Evolutionary conservation across 1,139 yeast genomes (phyloP), one percentile per base, ranked within the genome.

Genomic region (Saccharomycopsis hybrid): DNA sequence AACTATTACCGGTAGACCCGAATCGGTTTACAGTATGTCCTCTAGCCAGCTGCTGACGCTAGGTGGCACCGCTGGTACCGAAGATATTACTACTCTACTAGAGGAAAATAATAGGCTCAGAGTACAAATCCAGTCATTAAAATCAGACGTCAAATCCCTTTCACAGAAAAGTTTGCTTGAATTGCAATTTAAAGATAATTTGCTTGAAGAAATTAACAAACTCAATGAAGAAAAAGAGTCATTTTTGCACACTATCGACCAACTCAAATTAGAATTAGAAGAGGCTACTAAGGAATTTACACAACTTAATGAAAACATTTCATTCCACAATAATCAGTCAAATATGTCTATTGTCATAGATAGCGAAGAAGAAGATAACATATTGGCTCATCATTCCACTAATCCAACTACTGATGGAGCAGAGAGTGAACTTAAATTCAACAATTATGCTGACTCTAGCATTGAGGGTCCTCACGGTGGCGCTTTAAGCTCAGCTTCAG

Each of bases 171-270:
- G 25, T 30, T 31, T 25, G 9, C n/a, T 47, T 11, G 44, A 50
- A 24, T 18, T 38, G 4, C 44, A 27, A 29, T 32, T 41, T 11
- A 50, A 50, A 18, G 47, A 50, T 8, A 40, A 44, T 24, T 44
- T 50, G 44, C n/a, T 47, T 8, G 31, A 13, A n/a, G 53, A 50
- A 37, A 24, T 50, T 9, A 39, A 36, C 24, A 43, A 40, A 32
- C 38, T 49, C 28, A 44, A 48, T n/a, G 35, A 35, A 13, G 51
- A 48, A 25, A 47, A 50, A 11, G 5, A 29, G n/a, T 13, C 8
- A 3, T 38, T 41, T 25, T 28, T 32, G 38, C 29, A 41, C 4
- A 24, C 8, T 4, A 49, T 49, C 9, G 18, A 31, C 8, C 44
- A 43, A 28, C 29, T 50, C 8, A 37, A 50, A 39, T 18, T 28